A percentile compares a stretch with the other conserved stretches of the same genome.
These are phyloP conservation scores for Atkinsonella texensis DNA, from an alignment of 2,329 filamentous ascomycete species.

Conservation along the genomic window DNA sequence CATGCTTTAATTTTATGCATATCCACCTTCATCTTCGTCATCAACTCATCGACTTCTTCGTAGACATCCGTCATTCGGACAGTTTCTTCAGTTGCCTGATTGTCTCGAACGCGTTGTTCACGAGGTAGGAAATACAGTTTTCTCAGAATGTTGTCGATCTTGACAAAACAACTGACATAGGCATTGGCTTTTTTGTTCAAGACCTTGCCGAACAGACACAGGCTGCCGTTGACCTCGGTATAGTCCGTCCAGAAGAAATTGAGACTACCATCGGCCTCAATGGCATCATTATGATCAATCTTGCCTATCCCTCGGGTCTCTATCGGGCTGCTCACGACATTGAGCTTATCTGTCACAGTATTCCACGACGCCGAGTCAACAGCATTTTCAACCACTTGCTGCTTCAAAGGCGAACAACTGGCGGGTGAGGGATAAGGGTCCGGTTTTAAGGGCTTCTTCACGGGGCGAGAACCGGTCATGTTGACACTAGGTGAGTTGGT, in stretches of 20 bases:
- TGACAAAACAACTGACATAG: slow-evolving; percentile 88
- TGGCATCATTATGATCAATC: slow-evolving; percentile 67
- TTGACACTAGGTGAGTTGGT: slow-evolving; percentile 66
- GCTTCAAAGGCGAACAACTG: slow-evolving; percentile 62
- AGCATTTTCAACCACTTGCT: slow-evolving; percentile 32
- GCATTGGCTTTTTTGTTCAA: slow-evolving; percentile 70
- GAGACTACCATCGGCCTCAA: slow-evolving; percentile 87
- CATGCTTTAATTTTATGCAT: slow-evolving; percentile 92
- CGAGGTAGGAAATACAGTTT: slow-evolving; percentile 91
- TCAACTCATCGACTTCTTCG: slow-evolving; percentile 73
- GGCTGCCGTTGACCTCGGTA: slow-evolving; percentile 76
- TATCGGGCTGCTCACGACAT: slow-evolving; percentile 65
- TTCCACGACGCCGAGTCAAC: slow-evolving; percentile 84
- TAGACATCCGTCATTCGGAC: slow-evolving; percentile 85
- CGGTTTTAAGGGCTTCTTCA: slow-evolving; percentile 61
- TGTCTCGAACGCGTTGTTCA: slow-evolving; percentile 41
- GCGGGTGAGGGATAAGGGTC: slow-evolving; percentile 56
- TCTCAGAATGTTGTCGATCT: slow-evolving; percentile 85
- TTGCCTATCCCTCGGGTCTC: slow-evolving; percentile 63
- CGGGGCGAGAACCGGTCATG: slow-evolving; percentile 60
- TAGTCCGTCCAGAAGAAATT: slow-evolving; percentile 98
- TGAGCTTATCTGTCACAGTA: slow-evolving; percentile 71
- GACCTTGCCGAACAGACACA: slow-evolving; percentile 94
- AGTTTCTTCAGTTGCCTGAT: slow-evolving; percentile 61
- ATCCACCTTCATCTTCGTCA: slow-evolving; percentile 74